Conservation (phyloP, 441 rosid species). For the Kokia cookei region DNA sequence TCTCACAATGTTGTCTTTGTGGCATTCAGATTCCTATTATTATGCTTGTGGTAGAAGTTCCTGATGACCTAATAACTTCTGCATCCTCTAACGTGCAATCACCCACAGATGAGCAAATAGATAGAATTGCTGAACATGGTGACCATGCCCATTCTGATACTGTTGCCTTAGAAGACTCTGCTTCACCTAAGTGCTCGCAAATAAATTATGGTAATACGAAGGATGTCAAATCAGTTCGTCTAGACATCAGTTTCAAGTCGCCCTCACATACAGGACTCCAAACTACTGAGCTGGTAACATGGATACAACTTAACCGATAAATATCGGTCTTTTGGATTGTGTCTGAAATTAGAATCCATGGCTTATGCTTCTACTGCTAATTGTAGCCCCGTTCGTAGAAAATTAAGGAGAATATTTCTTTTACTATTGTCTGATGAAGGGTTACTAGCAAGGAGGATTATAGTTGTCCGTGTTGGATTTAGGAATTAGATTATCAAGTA, state of each 20-base stretch:
- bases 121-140: constrained; percentile 37
- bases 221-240: constrained; percentile 68
- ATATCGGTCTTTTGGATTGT: background rate
- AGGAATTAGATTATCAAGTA: background rate
- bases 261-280: constrained; percentile 94
- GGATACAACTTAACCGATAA: background rate
- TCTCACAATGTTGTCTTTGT: constrained; percentile 19
- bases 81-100: constrained; percentile 52
- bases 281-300: constrained; percentile 82
- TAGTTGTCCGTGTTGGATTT: background rate
- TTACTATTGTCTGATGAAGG: background rate
- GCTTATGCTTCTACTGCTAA: background rate
- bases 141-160: constrained; percentile 36
- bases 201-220: constrained; percentile 29
- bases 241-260: constrained; percentile 95
- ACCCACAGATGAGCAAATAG: constrained; percentile 51
- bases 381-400: background rate
- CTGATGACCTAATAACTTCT: constrained; percentile 62
- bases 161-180: constrained; percentile 46
- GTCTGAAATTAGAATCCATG: background rate
- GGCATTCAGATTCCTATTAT: constrained; percentile 80
- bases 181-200: constrained; percentile 38
- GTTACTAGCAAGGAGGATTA: background rate
- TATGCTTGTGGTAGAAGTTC: constrained; percentile 96
- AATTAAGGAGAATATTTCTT: background rate